Evolutionary conservation across 208 protist species (phyloP), one percentile per base, ranked within the genome.

Genomic region (Blastocrithidia nonstop): DNA sequence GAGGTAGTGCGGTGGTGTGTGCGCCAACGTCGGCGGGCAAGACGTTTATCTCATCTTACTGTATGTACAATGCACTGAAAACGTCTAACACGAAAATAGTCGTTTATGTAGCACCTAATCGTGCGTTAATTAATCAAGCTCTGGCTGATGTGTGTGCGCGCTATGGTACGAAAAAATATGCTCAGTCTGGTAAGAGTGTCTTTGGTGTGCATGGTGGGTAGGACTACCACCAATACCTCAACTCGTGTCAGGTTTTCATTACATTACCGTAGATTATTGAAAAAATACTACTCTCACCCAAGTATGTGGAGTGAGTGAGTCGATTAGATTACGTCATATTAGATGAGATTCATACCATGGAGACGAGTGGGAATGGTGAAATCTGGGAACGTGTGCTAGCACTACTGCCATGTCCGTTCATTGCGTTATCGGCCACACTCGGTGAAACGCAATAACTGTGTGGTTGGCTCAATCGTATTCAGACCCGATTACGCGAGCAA

Each of bases 11-110:
- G 3, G 80, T 98, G 2, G 85, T 97, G n/a, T 91, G 71, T 56
- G 92, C 95, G 8, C 92, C 94, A n/a, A 97, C 94, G 6, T 95
- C 84, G 13, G 88, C 86, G 19, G 86, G 86, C 38, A 98, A 98
- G 66, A 98, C 93, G 0, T 98, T 97, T 63, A 94, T 97, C 57
- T 93, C 85, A 23, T 97, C 92, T 60, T 97, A 97, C 69, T 84
- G 71, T 56, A 96, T 98, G 70, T 88, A 95, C 61, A 85, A 83
- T 52, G 78, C 87, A 1, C 71, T 94, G 16, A 65, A 71, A 28
- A 73, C 66, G 28, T 87, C 68, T 8, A 87, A 94, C 56, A 80
- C 70, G 31, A 71, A 76, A 32, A 66, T 96, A 13, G 86, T 96
- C 6, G 84, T 96, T 1, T 96, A 94, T 59, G 69, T 96, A 11